Evolutionary conservation across 2,329 filamentous ascomycete species (phyloP).

Genomic region (Ceratocystis albifundus): DNA sequence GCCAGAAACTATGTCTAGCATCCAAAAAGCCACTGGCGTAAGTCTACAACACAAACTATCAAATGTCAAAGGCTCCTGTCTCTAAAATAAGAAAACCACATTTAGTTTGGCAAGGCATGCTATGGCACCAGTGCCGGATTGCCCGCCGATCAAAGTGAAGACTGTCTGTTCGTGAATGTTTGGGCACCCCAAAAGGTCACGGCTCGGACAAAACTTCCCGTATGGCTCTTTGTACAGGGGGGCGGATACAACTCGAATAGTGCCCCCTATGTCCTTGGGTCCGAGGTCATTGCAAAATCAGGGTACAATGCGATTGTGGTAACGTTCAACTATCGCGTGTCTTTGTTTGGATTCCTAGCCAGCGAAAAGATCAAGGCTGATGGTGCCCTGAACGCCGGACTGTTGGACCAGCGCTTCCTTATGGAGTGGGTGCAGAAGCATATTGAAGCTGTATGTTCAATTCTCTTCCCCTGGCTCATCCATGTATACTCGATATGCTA

Average conservation of each 20-base stretch:
- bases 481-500: neutral
- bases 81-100: slow-evolving; percentile 31
- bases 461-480: too few relatives aligned
- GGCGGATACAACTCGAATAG: slow-evolving; percentile 38
- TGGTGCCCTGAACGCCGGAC: slow-evolving; percentile 32
- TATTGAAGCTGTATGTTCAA: slow-evolving; percentile 36
- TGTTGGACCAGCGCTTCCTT: slow-evolving; percentile 40
- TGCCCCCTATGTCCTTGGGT: slow-evolving; percentile 33
- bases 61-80: slow-evolving; percentile 28
- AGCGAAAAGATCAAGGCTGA: slow-evolving; percentile 30
- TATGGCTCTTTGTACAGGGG: slow-evolving; percentile 36
- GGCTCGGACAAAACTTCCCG: slow-evolving; percentile 29
- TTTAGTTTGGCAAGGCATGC: slow-evolving; percentile 21
- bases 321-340: slow-evolving; percentile 38
- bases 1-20: slow-evolving; percentile 29
- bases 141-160: slow-evolving; percentile 32
- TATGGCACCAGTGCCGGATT: slow-evolving; percentile 15
- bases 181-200: slow-evolving; percentile 34
- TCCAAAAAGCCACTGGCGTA: slow-evolving; percentile 23
- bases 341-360: slow-evolving; percentile 40
- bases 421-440: slow-evolving; percentile 44
- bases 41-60: neutral
- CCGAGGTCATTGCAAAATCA: slow-evolving; percentile 33
- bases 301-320: slow-evolving; percentile 34
- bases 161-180: slow-evolving; percentile 40